These are phyloP conservation scores for Nicotiana attenuata DNA, from an alignment of 257 asterid genomes.

Conservation along the genomic window DNA sequence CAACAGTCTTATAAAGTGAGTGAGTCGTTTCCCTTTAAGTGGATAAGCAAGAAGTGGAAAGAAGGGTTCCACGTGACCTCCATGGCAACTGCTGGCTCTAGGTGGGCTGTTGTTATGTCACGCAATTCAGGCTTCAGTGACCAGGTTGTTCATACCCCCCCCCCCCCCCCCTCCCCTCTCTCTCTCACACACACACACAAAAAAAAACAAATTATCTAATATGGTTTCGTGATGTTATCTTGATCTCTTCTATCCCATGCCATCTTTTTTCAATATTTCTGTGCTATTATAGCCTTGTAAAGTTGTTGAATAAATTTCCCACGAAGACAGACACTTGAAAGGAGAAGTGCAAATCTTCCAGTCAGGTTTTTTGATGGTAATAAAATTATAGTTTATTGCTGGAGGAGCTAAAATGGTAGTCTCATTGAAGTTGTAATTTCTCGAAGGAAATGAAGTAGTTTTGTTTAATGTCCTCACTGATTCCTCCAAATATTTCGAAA, in stretches of 20 bases:
- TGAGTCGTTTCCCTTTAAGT: constrained; percentile 45
- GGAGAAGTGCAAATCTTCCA: too few relatives aligned
- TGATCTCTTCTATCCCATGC: neutral
- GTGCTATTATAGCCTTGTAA: neutral
- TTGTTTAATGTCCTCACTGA: neutral
- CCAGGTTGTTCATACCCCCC: constrained; percentile 22
- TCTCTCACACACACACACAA: neutral
- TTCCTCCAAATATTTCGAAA: too few relatives aligned
- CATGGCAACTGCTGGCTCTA: constrained; percentile 46
- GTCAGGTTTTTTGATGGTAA: too few relatives aligned
- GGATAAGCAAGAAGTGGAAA: constrained; percentile 51
- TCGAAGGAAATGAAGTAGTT: neutral
- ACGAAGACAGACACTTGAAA: neutral
- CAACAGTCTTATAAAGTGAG: constrained; percentile 48
- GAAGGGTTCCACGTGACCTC: constrained; percentile 49
- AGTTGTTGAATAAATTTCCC: neutral
- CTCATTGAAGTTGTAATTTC: neutral
- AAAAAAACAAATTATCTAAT: neutral
- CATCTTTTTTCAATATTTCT: too few relatives aligned
- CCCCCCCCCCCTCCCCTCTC: neutral
- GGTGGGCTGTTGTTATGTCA: constrained; percentile 51
- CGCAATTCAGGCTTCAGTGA: constrained; percentile 41
- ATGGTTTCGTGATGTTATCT: neutral
- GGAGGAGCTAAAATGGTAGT: neutral
- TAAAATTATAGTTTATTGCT: neutral